Evolutionary conservation across 2,329 filamentous ascomycete species (phyloP).

Genomic region (Trichoderma semiorbis): DNA sequence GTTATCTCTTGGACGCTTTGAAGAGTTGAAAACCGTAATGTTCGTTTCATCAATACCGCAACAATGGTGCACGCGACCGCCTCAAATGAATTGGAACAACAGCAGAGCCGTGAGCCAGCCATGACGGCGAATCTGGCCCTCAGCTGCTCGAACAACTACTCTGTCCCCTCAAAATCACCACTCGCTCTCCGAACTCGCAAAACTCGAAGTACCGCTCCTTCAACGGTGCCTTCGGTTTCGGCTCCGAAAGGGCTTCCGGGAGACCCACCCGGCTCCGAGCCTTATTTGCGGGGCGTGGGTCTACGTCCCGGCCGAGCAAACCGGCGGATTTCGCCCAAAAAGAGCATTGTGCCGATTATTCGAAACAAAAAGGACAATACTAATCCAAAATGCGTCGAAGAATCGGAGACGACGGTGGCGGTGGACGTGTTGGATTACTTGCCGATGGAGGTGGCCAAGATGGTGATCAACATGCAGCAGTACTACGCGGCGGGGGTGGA

Average conservation of each 20-base stretch:
- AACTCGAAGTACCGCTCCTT: neutral
- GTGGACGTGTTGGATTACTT: conserved; percentile 3
- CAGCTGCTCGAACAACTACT: neutral
- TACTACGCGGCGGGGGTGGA: conserved; percentile 23
- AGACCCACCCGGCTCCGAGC: neutral
- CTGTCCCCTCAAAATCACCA: neutral
- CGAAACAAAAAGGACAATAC: neutral
- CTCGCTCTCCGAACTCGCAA: neutral
- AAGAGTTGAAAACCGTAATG: neutral
- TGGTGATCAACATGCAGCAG: conserved; percentile 25
- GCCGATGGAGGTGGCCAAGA: conserved; percentile 16
- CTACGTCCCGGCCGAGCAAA: neutral
- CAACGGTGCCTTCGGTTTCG: neutral
- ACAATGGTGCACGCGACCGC: neutral
- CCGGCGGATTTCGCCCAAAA: neutral
- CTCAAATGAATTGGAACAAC: neutral
- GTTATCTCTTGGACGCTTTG: neutral
- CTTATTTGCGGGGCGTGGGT: neutral
- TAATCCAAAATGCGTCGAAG: neutral
- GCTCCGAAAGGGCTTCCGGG: neutral
- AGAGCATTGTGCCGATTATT: neutral
- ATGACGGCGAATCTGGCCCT: neutral
- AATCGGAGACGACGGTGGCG: neutral
- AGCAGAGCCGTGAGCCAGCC: neutral
- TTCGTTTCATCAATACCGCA: neutral